Conservation (phyloP, 2,329 filamentous ascomycete genomes). For the Zymoseptoria pseudotritici region DNA sequence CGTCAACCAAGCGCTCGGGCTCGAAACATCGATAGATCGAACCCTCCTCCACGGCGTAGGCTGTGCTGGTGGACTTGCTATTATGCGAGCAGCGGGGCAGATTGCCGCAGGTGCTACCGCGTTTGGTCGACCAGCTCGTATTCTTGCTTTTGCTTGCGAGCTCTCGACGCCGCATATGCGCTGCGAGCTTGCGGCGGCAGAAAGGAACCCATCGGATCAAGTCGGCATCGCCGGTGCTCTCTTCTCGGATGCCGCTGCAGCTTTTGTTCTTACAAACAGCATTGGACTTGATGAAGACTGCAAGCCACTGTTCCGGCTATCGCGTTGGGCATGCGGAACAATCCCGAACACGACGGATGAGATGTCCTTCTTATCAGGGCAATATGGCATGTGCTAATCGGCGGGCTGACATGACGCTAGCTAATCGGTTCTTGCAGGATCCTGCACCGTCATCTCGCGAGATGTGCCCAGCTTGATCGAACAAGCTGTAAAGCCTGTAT, state of each 20-base stretch:
- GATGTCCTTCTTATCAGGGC: background rate
- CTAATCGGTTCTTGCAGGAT: slow-evolving; percentile 20
- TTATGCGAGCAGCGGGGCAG: slow-evolving; percentile 47
- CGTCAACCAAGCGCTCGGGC: slow-evolving; percentile 28
- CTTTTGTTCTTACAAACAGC: slow-evolving; percentile 57
- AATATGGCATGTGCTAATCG: background rate
- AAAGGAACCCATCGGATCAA: slow-evolving; percentile 51
- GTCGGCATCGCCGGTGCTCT: slow-evolving; percentile 58
- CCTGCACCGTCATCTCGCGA: background rate
- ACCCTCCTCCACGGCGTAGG: slow-evolving; percentile 33
- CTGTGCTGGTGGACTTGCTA: slow-evolving; percentile 33
- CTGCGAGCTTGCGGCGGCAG: slow-evolving; percentile 46
- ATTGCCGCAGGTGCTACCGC: slow-evolving; percentile 57
- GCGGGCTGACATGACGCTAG: no score
- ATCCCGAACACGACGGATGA: background rate
- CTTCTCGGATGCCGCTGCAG: slow-evolving; percentile 65
- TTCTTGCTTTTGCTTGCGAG: slow-evolving; percentile 60
- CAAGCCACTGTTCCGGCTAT: slow-evolving; percentile 7
- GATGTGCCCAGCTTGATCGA: slow-evolving; percentile 20
- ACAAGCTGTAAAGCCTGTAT: slow-evolving; percentile 4
- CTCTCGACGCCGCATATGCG: slow-evolving; percentile 47
- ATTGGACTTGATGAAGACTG: slow-evolving; percentile 39
- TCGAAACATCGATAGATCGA: slow-evolving; percentile 27
- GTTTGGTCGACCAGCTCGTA: slow-evolving; percentile 51
- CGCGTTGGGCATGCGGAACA: background rate